Percentiles rank a stretch among this genome's conserved stretches.
Evolutionary conservation across 352 stramenopile genomes (phyloP).

Genomic region (Pilasporangium apinafurcum): DNA sequence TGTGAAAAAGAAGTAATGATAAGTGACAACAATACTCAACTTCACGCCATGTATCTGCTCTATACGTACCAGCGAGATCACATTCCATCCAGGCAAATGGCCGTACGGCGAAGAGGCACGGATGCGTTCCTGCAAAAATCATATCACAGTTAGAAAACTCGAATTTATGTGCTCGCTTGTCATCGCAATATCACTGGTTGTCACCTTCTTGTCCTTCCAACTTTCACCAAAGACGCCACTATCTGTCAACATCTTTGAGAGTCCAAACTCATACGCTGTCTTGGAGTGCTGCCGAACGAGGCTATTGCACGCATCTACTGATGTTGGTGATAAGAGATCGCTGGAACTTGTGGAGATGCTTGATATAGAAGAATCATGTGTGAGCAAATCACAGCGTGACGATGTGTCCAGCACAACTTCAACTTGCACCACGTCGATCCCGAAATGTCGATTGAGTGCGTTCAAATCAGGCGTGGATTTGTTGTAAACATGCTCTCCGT

Average conservation of each 20-base stretch:
- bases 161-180: no score
- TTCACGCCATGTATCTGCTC: no score
- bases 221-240: conserved; percentile 87
- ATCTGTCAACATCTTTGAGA: conserved; percentile 57
- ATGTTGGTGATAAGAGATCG: no score
- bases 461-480: neutral
- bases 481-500: conserved; percentile 14
- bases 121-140: conserved; percentile 62
- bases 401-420: conserved; percentile 5
- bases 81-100: conserved; percentile 85
- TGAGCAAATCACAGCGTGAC: neutral
- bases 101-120: conserved; percentile 81
- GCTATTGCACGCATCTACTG: conserved; percentile 12
- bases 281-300: conserved; percentile 56
- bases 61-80: conserved; percentile 85
- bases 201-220: conserved; percentile 92
- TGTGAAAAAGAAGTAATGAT: no score
- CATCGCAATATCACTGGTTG: neutral
- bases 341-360: neutral
- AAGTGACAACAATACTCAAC: no score
- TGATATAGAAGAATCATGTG: neutral
- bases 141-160: no score
- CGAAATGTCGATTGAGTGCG: neutral
- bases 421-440: no score
- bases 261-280: conserved; percentile 56